Evolutionary conservation across 208 protist species (phyloP).

Genomic region (Strigomonas culicis): DNA sequence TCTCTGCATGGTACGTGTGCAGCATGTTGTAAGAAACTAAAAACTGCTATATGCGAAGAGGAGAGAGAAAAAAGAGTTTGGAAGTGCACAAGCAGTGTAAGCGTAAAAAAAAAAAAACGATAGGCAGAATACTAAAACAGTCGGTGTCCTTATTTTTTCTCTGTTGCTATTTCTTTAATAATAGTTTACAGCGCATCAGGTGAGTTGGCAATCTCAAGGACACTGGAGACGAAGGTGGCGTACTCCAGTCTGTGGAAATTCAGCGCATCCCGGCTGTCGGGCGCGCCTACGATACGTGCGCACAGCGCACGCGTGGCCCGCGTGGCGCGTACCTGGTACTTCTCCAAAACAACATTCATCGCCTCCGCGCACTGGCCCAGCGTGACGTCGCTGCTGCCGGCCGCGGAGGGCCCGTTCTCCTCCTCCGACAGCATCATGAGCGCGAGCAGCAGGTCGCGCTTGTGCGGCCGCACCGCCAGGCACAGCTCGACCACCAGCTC

Average conservation of each 20-base stretch:
- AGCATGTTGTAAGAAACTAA: constrained; percentile 26
- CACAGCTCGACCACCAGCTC: constrained; percentile 45
- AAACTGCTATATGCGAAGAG: constrained; percentile 2
- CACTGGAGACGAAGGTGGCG: constrained; percentile 23
- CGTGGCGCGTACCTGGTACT: constrained; percentile 24
- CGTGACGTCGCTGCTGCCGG: constrained; percentile 16
- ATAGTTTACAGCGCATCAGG: not conserved
- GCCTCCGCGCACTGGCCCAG: constrained; percentile 45
- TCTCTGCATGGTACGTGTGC: constrained; percentile 48
- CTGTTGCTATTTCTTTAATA: not conserved
- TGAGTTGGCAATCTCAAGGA: constrained; percentile 19
- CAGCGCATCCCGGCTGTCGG: not conserved
- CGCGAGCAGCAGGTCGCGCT: constrained; percentile 42
- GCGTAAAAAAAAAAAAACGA: constrained; percentile 5
- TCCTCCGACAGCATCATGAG: constrained; percentile 39
- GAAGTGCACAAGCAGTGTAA: not conserved
- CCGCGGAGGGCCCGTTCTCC: constrained; percentile 6
- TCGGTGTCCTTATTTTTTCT: no score
- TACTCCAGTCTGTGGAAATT: constrained; percentile 18
- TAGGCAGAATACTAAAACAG: not conserved
- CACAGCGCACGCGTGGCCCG: constrained; percentile 35
- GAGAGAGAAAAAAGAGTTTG: not conserved
- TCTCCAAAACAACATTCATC: constrained; percentile 56
- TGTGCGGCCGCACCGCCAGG: constrained; percentile 34
- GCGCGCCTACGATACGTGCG: constrained; percentile 19